phyloP scores from a whole-genome alignment of 2,329 filamentous ascomycete genomes.

The Pyrenophora teres region DNA sequence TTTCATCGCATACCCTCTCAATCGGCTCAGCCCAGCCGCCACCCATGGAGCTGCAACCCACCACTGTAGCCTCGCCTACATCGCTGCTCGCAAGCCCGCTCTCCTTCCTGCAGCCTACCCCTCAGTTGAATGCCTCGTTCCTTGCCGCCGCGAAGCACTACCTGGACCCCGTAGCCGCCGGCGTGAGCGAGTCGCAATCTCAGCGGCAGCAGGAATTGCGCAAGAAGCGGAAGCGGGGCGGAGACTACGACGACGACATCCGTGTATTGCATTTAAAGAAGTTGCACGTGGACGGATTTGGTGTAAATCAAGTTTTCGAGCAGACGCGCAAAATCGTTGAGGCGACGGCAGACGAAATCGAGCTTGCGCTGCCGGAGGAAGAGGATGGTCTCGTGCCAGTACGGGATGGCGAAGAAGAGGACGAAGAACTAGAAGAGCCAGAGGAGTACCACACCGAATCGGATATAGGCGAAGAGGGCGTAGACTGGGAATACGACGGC shows the following conservation, averaged over 20 bases:
- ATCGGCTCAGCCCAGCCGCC: constrained; percentile 43
- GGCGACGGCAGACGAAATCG: constrained; percentile 61
- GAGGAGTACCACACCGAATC: constrained; percentile 37
- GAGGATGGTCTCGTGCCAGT: constrained; percentile 26
- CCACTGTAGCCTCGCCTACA: constrained; percentile 57
- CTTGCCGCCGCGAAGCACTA: constrained; percentile 78
- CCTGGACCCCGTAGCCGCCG: constrained; percentile 76
- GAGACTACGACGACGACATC: constrained; percentile 53
- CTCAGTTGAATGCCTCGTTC: constrained; percentile 69
- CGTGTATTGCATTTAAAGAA: constrained; percentile 75
- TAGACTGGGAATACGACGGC: constrained; percentile 42
- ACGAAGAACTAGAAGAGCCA: constrained; percentile 43
- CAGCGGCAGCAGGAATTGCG: constrained; percentile 68
- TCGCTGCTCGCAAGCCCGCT: constrained; percentile 68
- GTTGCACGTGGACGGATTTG: constrained; percentile 85
- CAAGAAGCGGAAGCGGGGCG: constrained; percentile 76
- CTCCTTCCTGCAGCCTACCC: constrained; percentile 74
- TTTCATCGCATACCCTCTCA: constrained; percentile 49
- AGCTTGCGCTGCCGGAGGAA: constrained; percentile 51
- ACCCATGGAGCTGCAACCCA: constrained; percentile 38
- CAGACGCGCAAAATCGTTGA: constrained; percentile 85
- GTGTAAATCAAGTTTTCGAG: constrained; percentile 89
- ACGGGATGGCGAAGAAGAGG: constrained; percentile 29
- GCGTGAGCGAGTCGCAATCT: constrained; percentile 74
- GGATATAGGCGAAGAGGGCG: constrained; percentile 38